Percentiles rank a stretch among this genome's conserved stretches.
Evolutionary conservation across 306 rosid species (phyloP).

Genomic region (Pachyrhizus erosus): DNA sequence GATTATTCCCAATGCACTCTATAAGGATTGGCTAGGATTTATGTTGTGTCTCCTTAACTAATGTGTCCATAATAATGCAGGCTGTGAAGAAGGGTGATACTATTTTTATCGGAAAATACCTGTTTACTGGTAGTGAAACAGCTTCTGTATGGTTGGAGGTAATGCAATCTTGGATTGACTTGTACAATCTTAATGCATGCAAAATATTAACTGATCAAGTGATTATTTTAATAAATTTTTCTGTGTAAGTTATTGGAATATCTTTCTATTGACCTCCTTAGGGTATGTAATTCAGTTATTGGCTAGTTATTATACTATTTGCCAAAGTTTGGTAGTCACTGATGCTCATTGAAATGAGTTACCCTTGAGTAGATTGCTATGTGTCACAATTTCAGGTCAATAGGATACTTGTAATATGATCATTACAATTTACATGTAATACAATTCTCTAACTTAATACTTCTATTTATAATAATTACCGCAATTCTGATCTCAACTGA

Average conservation of each 20-base stretch:
- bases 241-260: neutral
- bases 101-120: conserved; percentile 51
- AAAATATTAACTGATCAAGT: neutral
- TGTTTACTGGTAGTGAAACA: conserved; percentile 56
- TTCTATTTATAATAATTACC: neutral
- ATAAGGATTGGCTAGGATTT: neutral
- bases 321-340: neutral
- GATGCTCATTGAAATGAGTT: conserved; percentile 8
- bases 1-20: neutral
- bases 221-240: neutral
- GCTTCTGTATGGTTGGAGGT: conserved; percentile 57
- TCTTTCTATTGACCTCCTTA: conserved; percentile 3
- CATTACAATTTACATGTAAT: neutral
- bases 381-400: neutral
- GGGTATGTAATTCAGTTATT: conserved; percentile 8
- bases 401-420: neutral
- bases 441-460: neutral
- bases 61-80: conserved; percentile 38
- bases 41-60: conserved; percentile 3
- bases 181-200: conserved; percentile 2
- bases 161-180: conserved; percentile 24
- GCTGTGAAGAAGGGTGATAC: conserved; percentile 57
- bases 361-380: neutral
- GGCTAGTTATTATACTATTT: conserved; percentile 17
- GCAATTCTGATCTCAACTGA: too few species aligned